These are phyloP conservation scores for Eucalyptus pauciflora DNA, from an alignment of 345 rosid species.

Conservation along the genomic window DNA sequence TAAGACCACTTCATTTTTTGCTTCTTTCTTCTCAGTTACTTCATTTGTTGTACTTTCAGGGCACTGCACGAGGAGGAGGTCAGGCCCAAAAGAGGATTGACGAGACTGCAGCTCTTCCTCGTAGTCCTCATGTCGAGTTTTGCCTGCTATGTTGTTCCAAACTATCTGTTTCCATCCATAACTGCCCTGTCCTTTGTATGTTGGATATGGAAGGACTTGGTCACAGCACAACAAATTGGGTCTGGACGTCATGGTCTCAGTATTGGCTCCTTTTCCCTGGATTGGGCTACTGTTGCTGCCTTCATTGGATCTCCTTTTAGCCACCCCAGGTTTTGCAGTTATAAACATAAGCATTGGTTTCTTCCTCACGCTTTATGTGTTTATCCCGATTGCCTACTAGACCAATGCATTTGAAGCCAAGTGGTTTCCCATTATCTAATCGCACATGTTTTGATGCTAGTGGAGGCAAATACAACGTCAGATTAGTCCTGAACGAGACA, in stretches of 20 bases:
- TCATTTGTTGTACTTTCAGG: neutral
- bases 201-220: constrained; percentile 26
- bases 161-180: constrained; percentile 22
- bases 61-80: constrained; percentile 39
- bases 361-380: constrained; percentile 3
- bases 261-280: constrained; percentile 19
- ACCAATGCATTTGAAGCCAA: constrained; percentile 21
- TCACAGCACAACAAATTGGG: constrained; percentile 27
- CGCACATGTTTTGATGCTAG: constrained; percentile 6
- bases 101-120: constrained; percentile 42
- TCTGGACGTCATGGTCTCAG: constrained; percentile 24
- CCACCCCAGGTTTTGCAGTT: constrained; percentile 17
- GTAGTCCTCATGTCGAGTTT: constrained; percentile 28
- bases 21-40: neutral
- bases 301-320: constrained; percentile 20
- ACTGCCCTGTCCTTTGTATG: constrained; percentile 30
- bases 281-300: constrained; percentile 22
- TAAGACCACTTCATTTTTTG: neutral
- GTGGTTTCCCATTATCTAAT: constrained; percentile 27
- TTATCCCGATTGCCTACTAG: constrained; percentile 14
- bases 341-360: constrained; percentile 9
- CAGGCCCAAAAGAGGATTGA: constrained; percentile 21
- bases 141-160: constrained; percentile 33
- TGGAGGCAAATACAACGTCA: constrained; percentile 16
- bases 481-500: constrained; percentile 3